Conservation (phyloP, 164 flowering plant genomes). For the Aristolochia californica region DNA sequence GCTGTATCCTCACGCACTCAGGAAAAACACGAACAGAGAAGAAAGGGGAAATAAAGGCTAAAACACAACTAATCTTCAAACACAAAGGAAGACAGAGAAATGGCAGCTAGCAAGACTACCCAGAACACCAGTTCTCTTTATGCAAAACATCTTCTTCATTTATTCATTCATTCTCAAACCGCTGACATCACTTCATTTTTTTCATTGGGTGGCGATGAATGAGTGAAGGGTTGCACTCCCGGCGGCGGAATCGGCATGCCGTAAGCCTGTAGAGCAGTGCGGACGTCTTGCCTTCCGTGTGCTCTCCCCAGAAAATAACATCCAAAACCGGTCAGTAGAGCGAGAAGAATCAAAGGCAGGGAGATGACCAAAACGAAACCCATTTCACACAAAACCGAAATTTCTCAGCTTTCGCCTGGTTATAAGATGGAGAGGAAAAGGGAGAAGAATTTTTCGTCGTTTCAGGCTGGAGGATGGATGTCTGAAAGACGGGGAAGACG, state of each 20-base stretch:
- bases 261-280: constrained; percentile 30
- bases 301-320: constrained; percentile 55
- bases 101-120: no score
- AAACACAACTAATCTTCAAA: no score
- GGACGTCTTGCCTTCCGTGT: constrained; percentile 41
- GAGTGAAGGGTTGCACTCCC: constrained; percentile 12
- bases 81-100: no score
- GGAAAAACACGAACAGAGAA: no score
- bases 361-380: constrained; percentile 64
- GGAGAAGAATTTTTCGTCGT: neutral
- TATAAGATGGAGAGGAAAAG: neutral
- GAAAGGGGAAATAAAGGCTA: no score
- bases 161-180: constrained; percentile 1
- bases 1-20: no score
- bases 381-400: constrained; percentile 19
- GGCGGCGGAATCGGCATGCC: constrained; percentile 44
- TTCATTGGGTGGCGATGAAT: constrained; percentile 12
- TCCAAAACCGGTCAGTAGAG: constrained; percentile 48
- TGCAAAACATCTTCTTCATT: no score
- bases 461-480: neutral
- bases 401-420: neutral
- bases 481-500: neutral
- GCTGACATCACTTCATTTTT: constrained; percentile 2
- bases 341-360: constrained; percentile 46
- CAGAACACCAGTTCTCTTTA: no score